Conservation (phyloP, 2,329 filamentous ascomycete species). For the Aspergillus oerlinghausenensis region DNA sequence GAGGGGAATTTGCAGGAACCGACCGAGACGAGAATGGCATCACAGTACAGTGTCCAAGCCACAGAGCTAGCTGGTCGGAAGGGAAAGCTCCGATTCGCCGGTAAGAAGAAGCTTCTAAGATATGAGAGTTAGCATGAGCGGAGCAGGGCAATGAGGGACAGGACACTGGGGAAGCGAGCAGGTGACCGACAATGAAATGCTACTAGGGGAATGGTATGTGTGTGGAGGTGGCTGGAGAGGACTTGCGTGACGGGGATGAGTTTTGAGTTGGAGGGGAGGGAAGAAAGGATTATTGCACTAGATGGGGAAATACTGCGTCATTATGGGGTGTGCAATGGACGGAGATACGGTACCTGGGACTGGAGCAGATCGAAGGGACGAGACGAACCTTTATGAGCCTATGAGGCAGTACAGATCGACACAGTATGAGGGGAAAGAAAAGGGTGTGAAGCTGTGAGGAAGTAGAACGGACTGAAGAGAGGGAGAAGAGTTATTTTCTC, state of each 20-base stretch:
- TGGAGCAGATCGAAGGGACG: neutral
- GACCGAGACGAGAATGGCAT: constrained; percentile 7
- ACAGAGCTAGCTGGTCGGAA: constrained; percentile 18
- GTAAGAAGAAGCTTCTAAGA: constrained; percentile 10
- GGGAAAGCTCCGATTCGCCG: constrained; percentile 23
- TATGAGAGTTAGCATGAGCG: constrained; percentile 14
- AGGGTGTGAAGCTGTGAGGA: neutral
- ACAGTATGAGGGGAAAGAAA: neutral
- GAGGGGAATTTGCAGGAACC: constrained; percentile 3
- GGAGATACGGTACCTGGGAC: neutral
- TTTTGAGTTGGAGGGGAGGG: constrained; percentile 13
- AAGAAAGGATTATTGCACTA: constrained; percentile 6
- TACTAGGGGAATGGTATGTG: constrained; percentile 16
- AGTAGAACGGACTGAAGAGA: neutral
- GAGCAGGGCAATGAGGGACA: constrained; percentile 1
- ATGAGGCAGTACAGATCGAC: neutral
- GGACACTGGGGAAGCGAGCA: neutral
- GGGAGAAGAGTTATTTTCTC: neutral
- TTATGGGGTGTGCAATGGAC: constrained; percentile 23
- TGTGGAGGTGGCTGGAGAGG: constrained; percentile 20
- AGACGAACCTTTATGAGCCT: neutral
- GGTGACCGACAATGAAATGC: neutral
- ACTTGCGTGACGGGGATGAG: constrained; percentile 16
- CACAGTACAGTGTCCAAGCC: constrained; percentile 10
- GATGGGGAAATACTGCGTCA: constrained; percentile 32